phyloP scores from a whole-genome alignment of 768 basidiomycete genomes.

The Symmetrospora coprosmae region DNA sequence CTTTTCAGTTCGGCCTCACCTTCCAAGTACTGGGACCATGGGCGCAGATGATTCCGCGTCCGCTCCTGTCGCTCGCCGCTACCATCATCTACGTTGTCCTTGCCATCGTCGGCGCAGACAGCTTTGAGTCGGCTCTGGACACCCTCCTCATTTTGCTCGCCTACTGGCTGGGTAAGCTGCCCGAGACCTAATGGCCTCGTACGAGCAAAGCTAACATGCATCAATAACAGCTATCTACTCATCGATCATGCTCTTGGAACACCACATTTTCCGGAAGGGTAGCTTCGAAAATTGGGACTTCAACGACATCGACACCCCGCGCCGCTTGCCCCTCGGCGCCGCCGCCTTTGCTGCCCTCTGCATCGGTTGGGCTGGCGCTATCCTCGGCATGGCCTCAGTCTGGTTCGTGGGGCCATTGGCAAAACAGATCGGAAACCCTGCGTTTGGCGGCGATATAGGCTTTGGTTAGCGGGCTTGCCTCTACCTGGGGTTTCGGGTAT shows the following conservation, averaged over 20 bases:
- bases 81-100: constrained; percentile 38
- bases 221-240: constrained; percentile 35
- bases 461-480: background rate
- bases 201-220: background rate
- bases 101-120: constrained; percentile 39
- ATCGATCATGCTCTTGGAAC: constrained; percentile 43
- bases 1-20: constrained; percentile 41
- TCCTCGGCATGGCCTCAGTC: constrained; percentile 36
- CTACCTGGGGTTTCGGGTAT: background rate
- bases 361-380: constrained; percentile 40
- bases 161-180: constrained; percentile 44
- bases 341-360: constrained; percentile 38
- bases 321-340: constrained; percentile 38
- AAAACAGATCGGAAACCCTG: constrained; percentile 25
- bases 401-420: constrained; percentile 26
- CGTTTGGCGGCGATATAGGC: constrained; percentile 32
- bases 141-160: constrained; percentile 33
- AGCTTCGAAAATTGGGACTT: constrained; percentile 37
- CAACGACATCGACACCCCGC: constrained; percentile 36
- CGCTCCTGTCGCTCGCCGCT: constrained; percentile 33
- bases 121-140: constrained; percentile 42
- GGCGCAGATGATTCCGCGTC: constrained; percentile 41
- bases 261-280: constrained; percentile 44
- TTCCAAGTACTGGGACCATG: constrained; percentile 42
- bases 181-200: background rate